Conservation (phyloP, 208 protist genomes). For the Blastocrithidia nonstop region DNA sequence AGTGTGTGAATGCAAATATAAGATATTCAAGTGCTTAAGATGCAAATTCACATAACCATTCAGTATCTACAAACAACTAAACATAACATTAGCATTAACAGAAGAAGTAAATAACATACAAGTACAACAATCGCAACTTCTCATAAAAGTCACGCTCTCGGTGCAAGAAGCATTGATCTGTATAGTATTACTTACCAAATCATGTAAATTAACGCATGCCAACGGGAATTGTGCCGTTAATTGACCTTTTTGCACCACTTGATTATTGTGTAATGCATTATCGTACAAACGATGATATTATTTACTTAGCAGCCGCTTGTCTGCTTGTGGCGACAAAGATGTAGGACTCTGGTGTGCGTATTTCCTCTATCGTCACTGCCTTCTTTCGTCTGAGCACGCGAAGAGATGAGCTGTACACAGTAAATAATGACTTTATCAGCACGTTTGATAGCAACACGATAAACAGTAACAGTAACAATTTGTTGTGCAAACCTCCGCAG, state of each 20-base stretch:
- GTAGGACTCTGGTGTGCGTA: constrained; percentile 31
- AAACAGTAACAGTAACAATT: constrained; percentile 4
- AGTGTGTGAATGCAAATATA: too few relatives aligned
- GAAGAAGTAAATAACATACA: constrained; percentile 2
- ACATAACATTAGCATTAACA: neutral
- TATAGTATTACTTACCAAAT: constrained; percentile 39
- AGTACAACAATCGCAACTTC: constrained; percentile 1
- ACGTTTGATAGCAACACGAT: too few relatives aligned
- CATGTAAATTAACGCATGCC: constrained; percentile 21
- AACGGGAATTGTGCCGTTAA: constrained; percentile 29
- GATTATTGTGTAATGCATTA: constrained; percentile 63
- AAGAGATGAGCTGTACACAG: constrained; percentile 13
- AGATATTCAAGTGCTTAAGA: too few relatives aligned
- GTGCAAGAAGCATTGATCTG: too few relatives aligned
- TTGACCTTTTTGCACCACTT: constrained; percentile 53
- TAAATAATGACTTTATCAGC: too few relatives aligned
- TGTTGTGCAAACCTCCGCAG: constrained; percentile 8
- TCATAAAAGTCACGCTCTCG: neutral
- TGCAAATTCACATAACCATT: too few relatives aligned
- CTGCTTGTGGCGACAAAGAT: constrained; percentile 65
- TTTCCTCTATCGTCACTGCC: constrained; percentile 35
- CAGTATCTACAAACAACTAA: too few relatives aligned
- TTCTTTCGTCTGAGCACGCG: constrained; percentile 45
- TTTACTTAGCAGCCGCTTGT: constrained; percentile 58
- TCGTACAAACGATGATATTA: constrained; percentile 42